Base-by-base conservation (phyloP, 495 filamentous ascomycete genomes). In the Penicillium cinerascens region DNA sequence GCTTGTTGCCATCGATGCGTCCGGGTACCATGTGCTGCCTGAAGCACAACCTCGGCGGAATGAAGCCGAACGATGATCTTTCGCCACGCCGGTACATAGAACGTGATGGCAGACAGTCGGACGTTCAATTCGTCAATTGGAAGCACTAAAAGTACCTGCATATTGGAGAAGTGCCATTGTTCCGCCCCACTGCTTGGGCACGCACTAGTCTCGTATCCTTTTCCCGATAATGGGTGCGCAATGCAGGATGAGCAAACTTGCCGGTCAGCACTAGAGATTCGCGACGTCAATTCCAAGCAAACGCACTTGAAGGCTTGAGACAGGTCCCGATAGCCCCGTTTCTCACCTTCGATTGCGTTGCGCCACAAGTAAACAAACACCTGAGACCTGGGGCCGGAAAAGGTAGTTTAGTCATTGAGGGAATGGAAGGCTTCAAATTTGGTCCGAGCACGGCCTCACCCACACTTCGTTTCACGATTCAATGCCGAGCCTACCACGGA, bases 201-300 rank as follows among this genome's bases (percentile, higher is more conserved):
- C 50, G 56, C 56, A 59, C 50, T 44, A 54, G 42, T 59, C 56
- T 59, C 56, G 51, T 48, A 47, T 59, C 20, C 35, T 51, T 51
- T 54, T 51, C 33, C 52, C 39, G 9, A 25, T 29, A 51, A 29
- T 26, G 36, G 45, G 25, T 18, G 42, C 44, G 38, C 49, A 45
- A 43, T 11, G 26, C 26, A 42, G 25, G 40, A 22, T 50, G 16
- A 58, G 49, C 52, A 59, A 54, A 51, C 51, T 18, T 42, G 41
- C 41, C 25, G 29, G 47, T 41, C 47, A 41, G 37, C 37, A 41
- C 47, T 41, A 49, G 35, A 17, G 20, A n/a, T 16, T 38, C 3
- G 38, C 7, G 53, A 39, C 44, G 42, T 51, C 25, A 39, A 39
- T 23, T 15, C 36, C n/a, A 8, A 39, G 6, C 36, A 39, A 39